Evolutionary conservation across 108 stramenopile species (phyloP).

Genomic region (Epithemia pelagica): DNA sequence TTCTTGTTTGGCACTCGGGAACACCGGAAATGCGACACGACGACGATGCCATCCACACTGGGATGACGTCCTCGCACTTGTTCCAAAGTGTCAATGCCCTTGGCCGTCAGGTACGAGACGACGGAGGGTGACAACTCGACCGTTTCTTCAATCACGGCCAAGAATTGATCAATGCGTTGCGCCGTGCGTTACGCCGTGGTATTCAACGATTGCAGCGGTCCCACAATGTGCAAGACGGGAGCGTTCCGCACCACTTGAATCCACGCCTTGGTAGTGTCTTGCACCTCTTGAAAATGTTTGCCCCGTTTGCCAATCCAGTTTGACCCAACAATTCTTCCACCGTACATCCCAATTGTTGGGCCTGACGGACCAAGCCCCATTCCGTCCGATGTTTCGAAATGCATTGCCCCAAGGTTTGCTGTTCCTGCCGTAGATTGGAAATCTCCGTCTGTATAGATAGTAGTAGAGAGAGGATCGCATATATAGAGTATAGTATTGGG

Average conservation of each 20-base stretch:
- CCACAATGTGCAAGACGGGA: constrained; percentile 28
- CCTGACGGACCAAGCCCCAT: constrained; percentile 40
- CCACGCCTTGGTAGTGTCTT: constrained; percentile 19
- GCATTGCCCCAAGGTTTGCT: neutral
- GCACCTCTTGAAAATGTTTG: constrained; percentile 25
- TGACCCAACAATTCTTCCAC: constrained; percentile 28
- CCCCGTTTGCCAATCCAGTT: constrained; percentile 36
- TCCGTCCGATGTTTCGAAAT: constrained; percentile 7
- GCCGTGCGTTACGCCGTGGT: no score
- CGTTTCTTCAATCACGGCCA: constrained; percentile 23
- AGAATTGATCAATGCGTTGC: constrained; percentile 28
- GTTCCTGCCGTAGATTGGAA: neutral
- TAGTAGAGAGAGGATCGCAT: no score
- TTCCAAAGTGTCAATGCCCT: constrained; percentile 14
- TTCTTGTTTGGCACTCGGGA: constrained; percentile 36
- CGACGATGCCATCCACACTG: constrained; percentile 28
- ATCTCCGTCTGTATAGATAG: constrained; percentile 1
- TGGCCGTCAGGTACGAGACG: constrained; percentile 26
- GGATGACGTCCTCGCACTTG: constrained; percentile 22
- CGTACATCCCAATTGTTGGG: constrained; percentile 38
- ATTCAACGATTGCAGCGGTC: constrained; percentile 25
- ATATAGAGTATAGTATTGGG: no score
- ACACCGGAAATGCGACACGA: constrained; percentile 22
- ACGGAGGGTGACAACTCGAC: constrained; percentile 14
- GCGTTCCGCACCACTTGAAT: constrained; percentile 41